A percentile compares a stretch with the other conserved stretches of the same genome.
Conservation (phyloP, 768 basidiomycete genomes). For the Lyophyllum decastes region DNA sequence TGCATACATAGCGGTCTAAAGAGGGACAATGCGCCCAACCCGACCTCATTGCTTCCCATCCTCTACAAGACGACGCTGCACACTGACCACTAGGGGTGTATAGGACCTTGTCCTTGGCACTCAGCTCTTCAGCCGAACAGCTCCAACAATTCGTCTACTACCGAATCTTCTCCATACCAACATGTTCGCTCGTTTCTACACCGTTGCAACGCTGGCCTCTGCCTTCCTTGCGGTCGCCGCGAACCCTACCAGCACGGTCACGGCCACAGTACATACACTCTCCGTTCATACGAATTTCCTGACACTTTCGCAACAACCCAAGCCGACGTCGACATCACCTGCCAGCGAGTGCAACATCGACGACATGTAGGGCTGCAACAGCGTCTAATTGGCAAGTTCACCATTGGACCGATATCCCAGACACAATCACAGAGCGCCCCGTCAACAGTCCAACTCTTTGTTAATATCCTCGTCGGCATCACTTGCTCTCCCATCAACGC, state of each 20-base stretch:
- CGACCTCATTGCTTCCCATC: too few species aligned
- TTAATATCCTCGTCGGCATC: neutral
- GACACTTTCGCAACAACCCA: too few species aligned
- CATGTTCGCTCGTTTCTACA: neutral
- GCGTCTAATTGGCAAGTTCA: conserved; percentile 4
- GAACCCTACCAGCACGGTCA: neutral
- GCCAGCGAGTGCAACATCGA: neutral
- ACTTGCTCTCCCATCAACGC: conserved; percentile 21
- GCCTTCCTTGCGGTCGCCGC: neutral
- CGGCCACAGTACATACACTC: neutral
- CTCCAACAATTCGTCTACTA: neutral
- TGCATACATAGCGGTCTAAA: too few species aligned
- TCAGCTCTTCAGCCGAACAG: neutral
- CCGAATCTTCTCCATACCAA: neutral
- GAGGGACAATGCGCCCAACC: too few species aligned
- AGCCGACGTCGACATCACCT: neutral
- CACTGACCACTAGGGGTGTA: neutral
- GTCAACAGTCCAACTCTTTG: neutral
- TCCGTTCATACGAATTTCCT: neutral
- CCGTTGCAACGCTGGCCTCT: neutral
- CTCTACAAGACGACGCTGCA: too few species aligned
- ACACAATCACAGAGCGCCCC: neutral
- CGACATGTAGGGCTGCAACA: conserved; percentile 22
- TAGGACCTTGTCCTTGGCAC: neutral
- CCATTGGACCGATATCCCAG: too few species aligned